Evolutionary conservation across 768 basidiomycete species (phyloP).

Genomic region (Mycena belliarum): DNA sequence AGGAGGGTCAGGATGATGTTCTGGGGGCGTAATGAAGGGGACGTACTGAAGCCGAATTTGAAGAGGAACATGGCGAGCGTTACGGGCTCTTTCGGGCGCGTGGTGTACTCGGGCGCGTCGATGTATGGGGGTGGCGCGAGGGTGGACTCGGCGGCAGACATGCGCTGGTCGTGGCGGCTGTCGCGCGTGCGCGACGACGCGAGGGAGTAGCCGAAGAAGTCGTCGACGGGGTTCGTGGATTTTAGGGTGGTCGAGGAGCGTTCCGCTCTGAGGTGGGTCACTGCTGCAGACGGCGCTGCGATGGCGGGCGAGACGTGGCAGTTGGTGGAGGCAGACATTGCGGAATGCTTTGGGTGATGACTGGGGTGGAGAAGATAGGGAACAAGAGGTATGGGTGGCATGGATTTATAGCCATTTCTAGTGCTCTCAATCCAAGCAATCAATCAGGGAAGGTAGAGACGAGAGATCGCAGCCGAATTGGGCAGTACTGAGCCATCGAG

Average conservation of each 20-base stretch:
- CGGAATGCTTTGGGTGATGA: neutral
- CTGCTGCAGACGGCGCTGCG: constrained; percentile 1
- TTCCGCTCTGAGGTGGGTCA: constrained; percentile 2
- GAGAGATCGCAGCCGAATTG: neutral
- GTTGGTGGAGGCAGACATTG: neutral
- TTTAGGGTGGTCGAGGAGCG: constrained; percentile 3
- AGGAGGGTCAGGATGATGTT: constrained; percentile 1
- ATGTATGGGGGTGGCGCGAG: constrained; percentile 43
- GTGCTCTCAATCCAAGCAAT: neutral
- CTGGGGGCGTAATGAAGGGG: neutral
- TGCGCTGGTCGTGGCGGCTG: constrained; percentile 41
- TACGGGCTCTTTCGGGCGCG: constrained; percentile 45
- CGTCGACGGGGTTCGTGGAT: constrained; percentile 30
- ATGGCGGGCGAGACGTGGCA: neutral
- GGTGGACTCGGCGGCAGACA: constrained; percentile 26
- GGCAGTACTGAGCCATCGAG: neutral
- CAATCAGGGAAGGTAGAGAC: neutral
- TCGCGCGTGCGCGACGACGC: constrained; percentile 29
- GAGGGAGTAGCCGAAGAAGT: constrained; percentile 34
- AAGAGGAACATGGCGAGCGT: constrained; percentile 64
- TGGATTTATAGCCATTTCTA: neutral
- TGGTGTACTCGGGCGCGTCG: constrained; percentile 36
- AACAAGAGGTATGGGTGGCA: neutral
- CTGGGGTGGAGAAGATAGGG: neutral
- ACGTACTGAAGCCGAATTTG: constrained; percentile 64